These are phyloP conservation scores for Anthracocystis panici-leucophaei DNA, from an alignment of 1,284 basidiomycete genomes.

Conservation along the genomic window DNA sequence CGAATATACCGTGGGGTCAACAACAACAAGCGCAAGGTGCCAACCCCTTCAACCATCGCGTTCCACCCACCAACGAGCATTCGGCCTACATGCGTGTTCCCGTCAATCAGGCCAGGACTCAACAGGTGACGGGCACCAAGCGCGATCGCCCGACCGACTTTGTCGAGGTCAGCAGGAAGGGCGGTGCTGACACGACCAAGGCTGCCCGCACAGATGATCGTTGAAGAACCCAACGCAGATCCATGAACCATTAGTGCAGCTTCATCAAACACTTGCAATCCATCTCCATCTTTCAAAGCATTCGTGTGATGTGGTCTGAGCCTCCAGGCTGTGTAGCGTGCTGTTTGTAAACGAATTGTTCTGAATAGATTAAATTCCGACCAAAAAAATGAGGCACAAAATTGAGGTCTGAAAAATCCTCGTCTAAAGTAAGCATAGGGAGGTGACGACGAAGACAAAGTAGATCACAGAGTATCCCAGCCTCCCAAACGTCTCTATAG, in stretches of 20 bases:
- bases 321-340: background rate
- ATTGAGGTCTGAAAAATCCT: conserved; percentile 2
- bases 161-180: conserved; percentile 47
- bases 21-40: conserved; percentile 35
- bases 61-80: conserved; percentile 42
- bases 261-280: background rate
- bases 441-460: background rate
- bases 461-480: background rate
- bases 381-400: background rate
- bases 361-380: background rate
- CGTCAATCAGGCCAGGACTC: conserved; percentile 36
- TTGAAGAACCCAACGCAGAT: background rate
- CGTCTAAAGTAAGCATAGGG: background rate
- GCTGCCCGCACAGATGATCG: conserved; percentile 28
- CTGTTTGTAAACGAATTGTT: background rate
- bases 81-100: conserved; percentile 53
- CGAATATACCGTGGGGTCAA: conserved; percentile 36
- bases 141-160: conserved; percentile 57
- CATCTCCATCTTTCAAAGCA: background rate
- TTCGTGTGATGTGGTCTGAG: background rate
- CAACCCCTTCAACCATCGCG: conserved; percentile 37
- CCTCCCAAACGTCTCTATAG: background rate
- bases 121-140: conserved; percentile 27
- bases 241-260: background rate
- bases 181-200: conserved; percentile 30